Evolutionary conservation across 164 flowering plant genomes (phyloP), one percentile per base, ranked within the genome.

Genomic region (Cinnamomum chago): DNA sequence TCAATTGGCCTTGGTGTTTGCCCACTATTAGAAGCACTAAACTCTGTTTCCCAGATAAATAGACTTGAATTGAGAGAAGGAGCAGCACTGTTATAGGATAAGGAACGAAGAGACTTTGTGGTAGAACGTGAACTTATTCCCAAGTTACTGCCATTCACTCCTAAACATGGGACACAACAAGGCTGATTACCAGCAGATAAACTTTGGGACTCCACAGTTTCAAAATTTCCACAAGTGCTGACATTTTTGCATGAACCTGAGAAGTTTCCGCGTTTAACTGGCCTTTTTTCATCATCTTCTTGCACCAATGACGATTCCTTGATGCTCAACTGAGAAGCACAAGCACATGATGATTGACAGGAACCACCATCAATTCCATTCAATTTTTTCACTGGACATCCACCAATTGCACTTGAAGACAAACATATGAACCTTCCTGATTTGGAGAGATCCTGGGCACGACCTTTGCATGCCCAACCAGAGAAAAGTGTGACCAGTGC

Each of bases 401-500:
- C 84, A 68, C 90, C 93, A 75, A 75, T 72, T 33, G 84, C 85
- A 76, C 80, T 73, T 69, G 90, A 84, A 70, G 95, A 88, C 79
- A 91, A 83, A 79, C 98, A 93, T 24, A 64, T 40, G 62, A 76
- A 76, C 28, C 66, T 47, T 72, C 70, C 79, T 23, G 75, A 58
- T 28, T 66, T 67, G n/a, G 71, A 52, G 58, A 78, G 73, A 70
- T 83, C 84, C 69, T 76, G 73, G 51, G 82, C 62, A 67, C 86
- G 88, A 76, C 94, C 97, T 82, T 93, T 95, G 83, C 97, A 92
- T 68, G 97, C 99, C 99, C 99, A 95, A 66, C 97, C 99, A 82
- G 90, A 84, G 80, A 95, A 93, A 67, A 95, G 91, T 23, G 96
- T 89, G 23, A 92, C 90, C 70, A 95, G 79, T 67, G 97, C 96